Evolutionary conservation across 1,284 basidiomycete species (phyloP).

Genomic region (Caloboletus inedulis): DNA sequence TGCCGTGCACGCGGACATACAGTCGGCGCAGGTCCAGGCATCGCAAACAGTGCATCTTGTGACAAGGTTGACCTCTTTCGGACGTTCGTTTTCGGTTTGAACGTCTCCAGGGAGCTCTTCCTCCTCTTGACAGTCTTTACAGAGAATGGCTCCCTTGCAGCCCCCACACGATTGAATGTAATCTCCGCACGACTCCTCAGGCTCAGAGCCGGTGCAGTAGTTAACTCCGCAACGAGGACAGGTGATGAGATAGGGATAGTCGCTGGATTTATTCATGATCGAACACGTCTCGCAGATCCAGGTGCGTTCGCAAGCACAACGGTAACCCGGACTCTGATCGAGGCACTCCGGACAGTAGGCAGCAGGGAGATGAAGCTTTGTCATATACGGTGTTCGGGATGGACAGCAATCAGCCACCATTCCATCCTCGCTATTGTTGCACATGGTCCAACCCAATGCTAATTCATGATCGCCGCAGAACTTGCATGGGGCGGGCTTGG

Average conservation of each 20-base stretch:
- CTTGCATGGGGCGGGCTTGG: conserved; percentile 11
- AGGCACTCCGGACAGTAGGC: conserved; percentile 12
- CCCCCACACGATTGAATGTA: conserved; percentile 3
- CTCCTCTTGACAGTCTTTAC: conserved; percentile 14
- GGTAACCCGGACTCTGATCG: background rate
- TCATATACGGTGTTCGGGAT: conserved; percentile 4
- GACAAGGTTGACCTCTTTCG: background rate
- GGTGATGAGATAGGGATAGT: conserved; percentile 1
- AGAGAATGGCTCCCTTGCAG: conserved; percentile 12
- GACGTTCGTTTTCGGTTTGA: background rate
- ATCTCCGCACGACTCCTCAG: background rate
- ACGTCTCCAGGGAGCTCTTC: conserved; percentile 7
- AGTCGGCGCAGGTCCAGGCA: conserved; percentile 9
- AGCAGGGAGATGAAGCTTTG: background rate
- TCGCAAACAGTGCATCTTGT: conserved; percentile 1
- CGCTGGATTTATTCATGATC: background rate
- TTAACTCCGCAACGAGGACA: conserved; percentile 15
- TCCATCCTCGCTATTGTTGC: background rate
- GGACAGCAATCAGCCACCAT: conserved; percentile 9
- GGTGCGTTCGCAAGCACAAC: background rate
- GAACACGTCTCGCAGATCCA: conserved; percentile 19
- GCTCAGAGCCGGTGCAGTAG: background rate
- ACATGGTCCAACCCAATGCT: conserved; percentile 4
- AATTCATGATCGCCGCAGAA: background rate
- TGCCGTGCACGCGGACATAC: background rate